Percentiles rank a stretch among this genome's conserved stretches.
These are phyloP conservation scores for Elongisporangium anandrum DNA, from an alignment of 352 stramenopile genomes.

Conservation along the genomic window DNA sequence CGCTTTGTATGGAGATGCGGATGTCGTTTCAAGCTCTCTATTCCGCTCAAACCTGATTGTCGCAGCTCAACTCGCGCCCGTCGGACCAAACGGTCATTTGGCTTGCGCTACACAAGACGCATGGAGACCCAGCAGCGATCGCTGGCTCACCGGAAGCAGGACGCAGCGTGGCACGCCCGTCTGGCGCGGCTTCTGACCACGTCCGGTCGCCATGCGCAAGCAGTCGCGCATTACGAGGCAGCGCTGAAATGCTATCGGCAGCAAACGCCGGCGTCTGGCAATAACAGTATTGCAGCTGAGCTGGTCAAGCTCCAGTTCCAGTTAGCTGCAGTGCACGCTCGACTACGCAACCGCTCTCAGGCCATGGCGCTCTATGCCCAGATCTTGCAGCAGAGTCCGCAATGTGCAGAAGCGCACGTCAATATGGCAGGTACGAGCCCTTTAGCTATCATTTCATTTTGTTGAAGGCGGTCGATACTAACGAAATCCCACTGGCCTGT, in stretches of 20 bases:
- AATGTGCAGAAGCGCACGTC: slow-evolving; percentile 35
- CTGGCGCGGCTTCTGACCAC: slow-evolving; percentile 24
- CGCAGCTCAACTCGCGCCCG: not conserved
- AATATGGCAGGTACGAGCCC: slow-evolving; percentile 37
- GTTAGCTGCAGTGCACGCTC: slow-evolving; percentile 11
- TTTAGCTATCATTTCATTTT: not conserved
- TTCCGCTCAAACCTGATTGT: too few relatives aligned
- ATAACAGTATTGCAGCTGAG: slow-evolving; percentile 1
- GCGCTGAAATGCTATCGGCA: slow-evolving; percentile 18
- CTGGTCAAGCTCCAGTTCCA: slow-evolving; percentile 16
- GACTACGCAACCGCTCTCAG: slow-evolving; percentile 7
- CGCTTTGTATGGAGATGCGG: not conserved
- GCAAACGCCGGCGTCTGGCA: slow-evolving; percentile 1
- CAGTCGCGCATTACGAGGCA: slow-evolving; percentile 21
- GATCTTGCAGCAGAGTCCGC: slow-evolving; percentile 17
- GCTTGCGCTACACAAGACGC: not conserved
- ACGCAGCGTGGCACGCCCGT: slow-evolving; percentile 22
- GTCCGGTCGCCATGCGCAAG: slow-evolving; percentile 14
- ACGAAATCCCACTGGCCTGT: not conserved
- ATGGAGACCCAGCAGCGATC: not conserved
- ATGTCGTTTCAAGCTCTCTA: not conserved
- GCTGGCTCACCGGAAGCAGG: not conserved
- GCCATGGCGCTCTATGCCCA: slow-evolving; percentile 30
- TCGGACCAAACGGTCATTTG: not conserved
- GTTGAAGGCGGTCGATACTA: not conserved